Base-by-base conservation (phyloP, 1,284 basidiomycete genomes). In the Melampsora occidentalis region DNA sequence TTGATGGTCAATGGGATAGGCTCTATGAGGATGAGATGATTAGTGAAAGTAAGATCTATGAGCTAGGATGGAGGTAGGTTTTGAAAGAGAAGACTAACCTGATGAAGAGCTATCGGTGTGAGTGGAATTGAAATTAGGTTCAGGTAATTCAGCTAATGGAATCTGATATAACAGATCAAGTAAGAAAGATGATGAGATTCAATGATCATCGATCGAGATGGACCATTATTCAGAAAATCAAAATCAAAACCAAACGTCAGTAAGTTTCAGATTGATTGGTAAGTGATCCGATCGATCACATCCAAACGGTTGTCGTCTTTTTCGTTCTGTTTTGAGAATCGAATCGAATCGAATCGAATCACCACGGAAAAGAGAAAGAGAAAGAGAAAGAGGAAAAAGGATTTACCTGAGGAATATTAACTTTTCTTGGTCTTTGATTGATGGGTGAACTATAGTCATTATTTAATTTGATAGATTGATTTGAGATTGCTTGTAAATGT, bases 1-100 rank as follows among this genome's bases (percentile, higher is more conserved):
- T 96, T 96, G 87, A 97, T 88, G 63, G 88, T 90, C 79, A 97
- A 83, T 62, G 85, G 85, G 80, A 94, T 84, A n/a, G 87, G 83
- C 76, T 86, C 88, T 88, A 83, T 66, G 12, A 57, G 14, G 31
- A 39, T 33, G 28, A 18, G 62, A 66, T 31, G 1, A 39, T 69
- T 57, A 6, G 35, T 1, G 5, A 28, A 16, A 67, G 28, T 10
- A 7, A 42, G 9, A n/a, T 35, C 16, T 42, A 46, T 35, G 35
- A 35, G 35, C n/a, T 25, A 51, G 6, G 33, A 5, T 65, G 7
- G 6, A 76, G 22, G 25, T 25, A 25, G 25, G 25, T 25, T 25
- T 25, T 25, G 25, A 25, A 25, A 25, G 25, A 12, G 20, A 33
- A 25, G 63, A 59, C 28, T 57, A 5, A 61, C n/a, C 6, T 20